Evolutionary conservation across 2,329 filamentous ascomycete genomes (phyloP), one percentile per base, ranked within the genome.

Genomic region (Arthrobotrys conoides): DNA sequence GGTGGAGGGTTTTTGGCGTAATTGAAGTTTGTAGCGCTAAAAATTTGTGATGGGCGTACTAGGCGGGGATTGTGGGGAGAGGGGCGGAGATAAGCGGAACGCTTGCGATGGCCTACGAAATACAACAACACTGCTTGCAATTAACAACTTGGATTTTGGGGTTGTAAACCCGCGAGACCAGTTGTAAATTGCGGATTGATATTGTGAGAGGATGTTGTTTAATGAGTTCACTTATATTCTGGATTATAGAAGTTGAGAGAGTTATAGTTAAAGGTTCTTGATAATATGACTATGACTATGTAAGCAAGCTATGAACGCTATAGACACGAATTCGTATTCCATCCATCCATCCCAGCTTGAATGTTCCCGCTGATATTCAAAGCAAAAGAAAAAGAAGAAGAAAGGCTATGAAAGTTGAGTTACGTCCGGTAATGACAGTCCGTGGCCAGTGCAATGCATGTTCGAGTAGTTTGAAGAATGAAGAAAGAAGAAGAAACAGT

Each of bases 31-130:
- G 57, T 30, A 3, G 27, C 65, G 69, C 69, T 72, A 66, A 68
- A 75, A 75, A 41, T 63, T 75, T 75, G 69, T 64, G 51, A 64
- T 46, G 53, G 61, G 38, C n/a, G n/a, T n/a, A n/a, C n/a, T n/a
- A 16, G 44, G 18, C 9, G 20, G 20, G 69, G 71, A 71, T 71
- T 77, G 68, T 76, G 65, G 66, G 55, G 72, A 48, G 51, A 33
- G 22, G 63, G 3, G 9, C 72, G 66, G 72, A 71, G 57, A 70
- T 76, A 76, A 76, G 65, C 72, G 72, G 72, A 57, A 53, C 49
- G 14, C 12, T 5, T 8, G 36, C 12, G 9, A 38, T 10, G 36
- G 36, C 4, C 12, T 8, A 8, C 27, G 27, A 30, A 14, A 38
- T 38, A 38, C 36, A 3, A 38, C 36, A 64, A 41, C 12, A 8